Evolutionary conservation across 148 eudicot species (phyloP).

Genomic region (Heliosperma pusillum): DNA sequence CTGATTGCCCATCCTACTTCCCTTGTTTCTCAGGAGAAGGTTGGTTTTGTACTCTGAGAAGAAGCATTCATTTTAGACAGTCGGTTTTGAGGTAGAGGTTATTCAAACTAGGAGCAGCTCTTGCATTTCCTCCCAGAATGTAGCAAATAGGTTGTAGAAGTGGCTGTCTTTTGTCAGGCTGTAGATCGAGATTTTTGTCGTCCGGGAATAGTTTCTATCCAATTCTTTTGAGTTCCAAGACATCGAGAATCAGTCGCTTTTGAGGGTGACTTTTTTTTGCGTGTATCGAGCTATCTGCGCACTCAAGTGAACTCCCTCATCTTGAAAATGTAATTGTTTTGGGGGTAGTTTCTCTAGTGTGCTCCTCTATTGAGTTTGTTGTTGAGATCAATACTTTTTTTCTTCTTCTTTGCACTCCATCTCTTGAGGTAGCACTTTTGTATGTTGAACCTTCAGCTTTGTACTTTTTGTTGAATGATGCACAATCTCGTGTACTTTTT

Average conservation of each 20-base stretch:
- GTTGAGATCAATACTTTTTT: slow-evolving; percentile 2
- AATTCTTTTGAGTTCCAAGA: slow-evolving; percentile 16
- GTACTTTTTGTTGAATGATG: neutral
- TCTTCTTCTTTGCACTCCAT: neutral
- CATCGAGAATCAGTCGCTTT: slow-evolving; percentile 27
- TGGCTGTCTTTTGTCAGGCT: slow-evolving; percentile 1
- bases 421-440: slow-evolving; percentile 11
- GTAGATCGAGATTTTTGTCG: slow-evolving; percentile 10
- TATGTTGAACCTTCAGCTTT: slow-evolving; percentile 1
- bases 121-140: slow-evolving; percentile 30
- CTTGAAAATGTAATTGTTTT: slow-evolving; percentile 27
- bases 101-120: slow-evolving; percentile 28
- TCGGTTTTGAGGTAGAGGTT: slow-evolving; percentile 2
- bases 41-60: slow-evolving; percentile 70
- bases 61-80: neutral
- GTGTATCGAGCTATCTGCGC: neutral
- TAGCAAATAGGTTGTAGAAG: slow-evolving; percentile 23
- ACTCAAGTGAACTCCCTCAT: slow-evolving; percentile 22
- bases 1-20: slow-evolving; percentile 63
- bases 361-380: slow-evolving; percentile 15
- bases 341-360: slow-evolving; percentile 25
- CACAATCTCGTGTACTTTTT: too few relatives aligned
- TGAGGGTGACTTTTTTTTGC: neutral
- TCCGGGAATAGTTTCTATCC: neutral
- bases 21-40: slow-evolving; percentile 61